Conservation (phyloP, 1,284 basidiomycete species). For the Cutaneotrichosporon sp. region DNA sequence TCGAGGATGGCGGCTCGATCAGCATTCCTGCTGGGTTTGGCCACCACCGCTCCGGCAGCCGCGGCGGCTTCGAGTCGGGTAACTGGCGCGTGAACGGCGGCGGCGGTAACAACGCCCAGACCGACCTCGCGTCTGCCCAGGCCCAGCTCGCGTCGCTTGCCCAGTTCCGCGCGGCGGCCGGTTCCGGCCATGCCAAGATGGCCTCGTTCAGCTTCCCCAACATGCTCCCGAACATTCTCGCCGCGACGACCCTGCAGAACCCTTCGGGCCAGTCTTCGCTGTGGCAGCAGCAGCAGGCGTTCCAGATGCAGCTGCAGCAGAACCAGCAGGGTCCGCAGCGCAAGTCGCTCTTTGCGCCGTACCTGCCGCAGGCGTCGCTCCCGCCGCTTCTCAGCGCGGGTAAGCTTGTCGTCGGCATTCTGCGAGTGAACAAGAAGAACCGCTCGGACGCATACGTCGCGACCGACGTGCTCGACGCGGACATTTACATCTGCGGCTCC, state of each 20-base stretch:
- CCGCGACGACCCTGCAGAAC: slow-evolving; percentile 75
- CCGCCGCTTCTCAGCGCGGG: slow-evolving; percentile 96
- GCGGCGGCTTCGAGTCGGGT: slow-evolving; percentile 53
- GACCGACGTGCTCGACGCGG: slow-evolving; percentile 96
- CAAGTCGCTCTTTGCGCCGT: slow-evolving; percentile 98
- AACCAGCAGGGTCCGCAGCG: slow-evolving; percentile 84
- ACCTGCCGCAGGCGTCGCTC: slow-evolving; percentile 93
- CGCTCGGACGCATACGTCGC: slow-evolving; percentile 98
- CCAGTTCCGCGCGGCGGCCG: slow-evolving; percentile 92
- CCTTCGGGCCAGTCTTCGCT: slow-evolving; percentile 50
- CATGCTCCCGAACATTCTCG: slow-evolving; percentile 92
- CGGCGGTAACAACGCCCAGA: slow-evolving; percentile 53
- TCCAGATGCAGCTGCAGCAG: slow-evolving; percentile 77
- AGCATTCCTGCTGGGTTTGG: slow-evolving; percentile 46
- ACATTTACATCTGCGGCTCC: slow-evolving; percentile 97
- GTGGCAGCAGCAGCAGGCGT: slow-evolving; percentile 72
- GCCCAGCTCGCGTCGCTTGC: slow-evolving; percentile 93
- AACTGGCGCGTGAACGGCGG: slow-evolving; percentile 76
- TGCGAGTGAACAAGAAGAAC: slow-evolving; percentile 98
- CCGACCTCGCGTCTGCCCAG: slow-evolving; percentile 80
- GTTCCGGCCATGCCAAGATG: slow-evolving; percentile 93
- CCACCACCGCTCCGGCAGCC: slow-evolving; percentile 62
- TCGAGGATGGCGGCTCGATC: slow-evolving; percentile 35
- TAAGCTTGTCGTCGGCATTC: slow-evolving; percentile 93
- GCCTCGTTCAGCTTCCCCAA: slow-evolving; percentile 96